phyloP scores from a whole-genome alignment of 352 stramenopile species.

The Phytophthora chlamydospora region DNA sequence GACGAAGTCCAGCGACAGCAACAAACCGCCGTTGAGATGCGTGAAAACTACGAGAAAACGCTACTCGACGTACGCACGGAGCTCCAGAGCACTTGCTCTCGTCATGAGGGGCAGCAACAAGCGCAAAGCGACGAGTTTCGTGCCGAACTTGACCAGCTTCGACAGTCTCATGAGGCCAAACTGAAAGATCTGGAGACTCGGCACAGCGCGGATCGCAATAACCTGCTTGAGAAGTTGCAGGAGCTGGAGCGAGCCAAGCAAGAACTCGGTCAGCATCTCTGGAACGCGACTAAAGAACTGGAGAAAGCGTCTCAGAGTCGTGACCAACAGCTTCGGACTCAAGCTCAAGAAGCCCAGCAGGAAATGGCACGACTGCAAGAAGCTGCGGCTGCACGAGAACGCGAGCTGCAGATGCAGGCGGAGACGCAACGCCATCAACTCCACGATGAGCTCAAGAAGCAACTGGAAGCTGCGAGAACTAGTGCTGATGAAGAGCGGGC shows the following conservation, averaged over 20 bases:
- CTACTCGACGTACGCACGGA: constrained; percentile 38
- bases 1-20: constrained; percentile 58
- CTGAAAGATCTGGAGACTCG: constrained; percentile 13
- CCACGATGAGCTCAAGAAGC: constrained; percentile 44
- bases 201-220: constrained; percentile 7
- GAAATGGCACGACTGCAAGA: constrained; percentile 35
- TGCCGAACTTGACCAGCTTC: constrained; percentile 11
- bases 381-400: constrained; percentile 36
- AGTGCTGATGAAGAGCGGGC: constrained; percentile 45
- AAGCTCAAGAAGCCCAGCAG: constrained; percentile 32
- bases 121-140: constrained; percentile 24
- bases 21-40: constrained; percentile 38
- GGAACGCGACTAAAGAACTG: constrained; percentile 60
- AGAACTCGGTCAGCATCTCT: constrained; percentile 67
- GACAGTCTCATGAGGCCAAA: constrained; percentile 17
- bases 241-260: constrained; percentile 47
- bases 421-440: constrained; percentile 48
- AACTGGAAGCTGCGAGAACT: constrained; percentile 40
- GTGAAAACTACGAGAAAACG: constrained; percentile 43
- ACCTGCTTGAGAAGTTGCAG: constrained; percentile 18
- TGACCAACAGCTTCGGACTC: constrained; percentile 34
- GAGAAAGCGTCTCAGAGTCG: constrained; percentile 33
- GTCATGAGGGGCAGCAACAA: constrained; percentile 31
- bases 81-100: constrained; percentile 30
- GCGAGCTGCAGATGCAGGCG: constrained; percentile 48